Evolutionary conservation across 257 asterid species (phyloP).

Genomic region (Hygrophila difformis): DNA sequence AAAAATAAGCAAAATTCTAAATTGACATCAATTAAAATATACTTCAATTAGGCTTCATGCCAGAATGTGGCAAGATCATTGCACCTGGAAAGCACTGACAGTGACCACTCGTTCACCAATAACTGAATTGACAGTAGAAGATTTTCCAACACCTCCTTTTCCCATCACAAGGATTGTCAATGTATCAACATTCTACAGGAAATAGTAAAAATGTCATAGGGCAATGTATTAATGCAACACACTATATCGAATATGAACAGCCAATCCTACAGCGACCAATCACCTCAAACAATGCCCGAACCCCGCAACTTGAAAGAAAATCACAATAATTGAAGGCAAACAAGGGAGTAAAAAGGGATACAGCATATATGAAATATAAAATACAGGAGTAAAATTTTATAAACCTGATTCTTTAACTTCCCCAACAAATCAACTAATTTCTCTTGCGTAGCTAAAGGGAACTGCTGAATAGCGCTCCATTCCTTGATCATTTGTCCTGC

Average conservation of each 20-base stretch:
- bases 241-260: background rate
- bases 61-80: background rate
- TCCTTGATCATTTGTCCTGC: slow-evolving; percentile 69
- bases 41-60: slow-evolving; percentile 5
- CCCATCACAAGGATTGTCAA: slow-evolving; percentile 93
- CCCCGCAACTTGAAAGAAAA: background rate
- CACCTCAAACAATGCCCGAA: background rate
- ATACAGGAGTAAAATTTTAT: slow-evolving; percentile 3
- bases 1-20: slow-evolving; percentile 5
- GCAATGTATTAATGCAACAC: background rate
- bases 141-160: slow-evolving; percentile 97
- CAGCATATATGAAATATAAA: slow-evolving; percentile 10
- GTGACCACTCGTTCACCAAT: slow-evolving; percentile 87
- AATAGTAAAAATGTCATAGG: slow-evolving; percentile 5
- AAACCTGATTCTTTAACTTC: slow-evolving; percentile 74
- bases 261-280: background rate
- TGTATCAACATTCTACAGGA: slow-evolving; percentile 57
- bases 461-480: slow-evolving; percentile 86
- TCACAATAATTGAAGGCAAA: background rate
- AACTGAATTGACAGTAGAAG: slow-evolving; percentile 85
- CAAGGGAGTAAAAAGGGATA: background rate
- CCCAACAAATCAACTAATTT: slow-evolving; percentile 75
- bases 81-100: slow-evolving; percentile 95
- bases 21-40: background rate
- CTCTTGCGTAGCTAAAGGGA: slow-evolving; percentile 87